Percentiles rank a stretch among this genome's conserved stretches.
Evolutionary conservation across 306 rosid species (phyloP).

Genomic region (Amphicarpaea edgeworthii): DNA sequence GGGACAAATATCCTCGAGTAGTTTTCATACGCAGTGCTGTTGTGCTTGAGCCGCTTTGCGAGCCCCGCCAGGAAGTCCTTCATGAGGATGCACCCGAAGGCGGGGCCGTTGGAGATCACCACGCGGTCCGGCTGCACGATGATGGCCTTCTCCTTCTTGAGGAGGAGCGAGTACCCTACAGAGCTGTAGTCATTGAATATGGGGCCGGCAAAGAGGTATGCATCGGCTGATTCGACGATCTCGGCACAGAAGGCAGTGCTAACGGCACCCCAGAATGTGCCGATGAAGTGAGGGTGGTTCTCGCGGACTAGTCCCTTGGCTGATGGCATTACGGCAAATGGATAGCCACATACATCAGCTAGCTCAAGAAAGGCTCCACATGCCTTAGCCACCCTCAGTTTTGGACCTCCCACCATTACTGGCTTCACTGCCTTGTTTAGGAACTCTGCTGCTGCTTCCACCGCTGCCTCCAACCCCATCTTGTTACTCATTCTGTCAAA

Average conservation of each 20-base stretch:
- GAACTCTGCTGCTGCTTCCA: constrained; percentile 66
- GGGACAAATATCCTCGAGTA: constrained; percentile 70
- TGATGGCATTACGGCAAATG: constrained; percentile 68
- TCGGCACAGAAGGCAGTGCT: constrained; percentile 72
- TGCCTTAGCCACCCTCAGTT: constrained; percentile 68
- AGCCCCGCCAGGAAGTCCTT: constrained; percentile 66
- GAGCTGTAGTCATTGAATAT: constrained; percentile 77
- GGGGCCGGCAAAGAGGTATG: constrained; percentile 70
- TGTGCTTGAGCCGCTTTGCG: constrained; percentile 49
- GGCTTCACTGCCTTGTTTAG: constrained; percentile 78
- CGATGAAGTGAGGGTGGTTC: constrained; percentile 65
- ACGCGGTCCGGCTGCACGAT: constrained; percentile 68
- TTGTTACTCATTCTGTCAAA: constrained; percentile 58
- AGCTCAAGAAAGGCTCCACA: constrained; percentile 53
- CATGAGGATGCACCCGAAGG: constrained; percentile 72
- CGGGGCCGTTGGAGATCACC: constrained; percentile 60
- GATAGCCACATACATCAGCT: constrained; percentile 65
- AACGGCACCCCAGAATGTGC: constrained; percentile 77
- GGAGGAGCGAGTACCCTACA: constrained; percentile 71
- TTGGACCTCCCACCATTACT: constrained; percentile 75
- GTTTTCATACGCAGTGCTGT: constrained; percentile 59
- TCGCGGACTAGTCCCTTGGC: constrained; percentile 71
- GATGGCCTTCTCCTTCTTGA: constrained; percentile 71
- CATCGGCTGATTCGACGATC: constrained; percentile 70
- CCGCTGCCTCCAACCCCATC: constrained; percentile 67